These are phyloP conservation scores for Monilinia laxa DNA, from an alignment of 2,329 filamentous ascomycete species.

Conservation along the genomic window DNA sequence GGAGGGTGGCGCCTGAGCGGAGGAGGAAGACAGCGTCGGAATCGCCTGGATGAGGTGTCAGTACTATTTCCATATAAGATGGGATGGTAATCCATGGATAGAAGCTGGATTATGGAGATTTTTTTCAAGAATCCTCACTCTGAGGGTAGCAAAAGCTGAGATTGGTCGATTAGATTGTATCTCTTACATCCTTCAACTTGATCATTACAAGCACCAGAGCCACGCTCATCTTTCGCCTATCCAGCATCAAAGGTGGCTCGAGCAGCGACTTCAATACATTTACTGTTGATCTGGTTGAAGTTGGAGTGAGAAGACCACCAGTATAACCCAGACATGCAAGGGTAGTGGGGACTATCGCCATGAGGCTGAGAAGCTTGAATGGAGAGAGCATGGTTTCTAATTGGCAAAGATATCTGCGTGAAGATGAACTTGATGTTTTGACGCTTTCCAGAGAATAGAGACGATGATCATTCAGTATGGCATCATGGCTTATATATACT, in stretches of 20 bases:
- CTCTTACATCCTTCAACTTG: slow-evolving; percentile 4
- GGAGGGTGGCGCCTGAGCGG: not conserved
- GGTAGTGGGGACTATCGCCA: not conserved
- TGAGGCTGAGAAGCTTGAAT: not conserved
- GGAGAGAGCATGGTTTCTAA: not conserved
- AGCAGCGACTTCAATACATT: slow-evolving; percentile 1
- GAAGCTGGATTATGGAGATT: not conserved
- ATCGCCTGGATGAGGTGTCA: not conserved
- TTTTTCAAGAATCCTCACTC: not conserved
- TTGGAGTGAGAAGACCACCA: not conserved
- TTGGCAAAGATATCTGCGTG: not conserved
- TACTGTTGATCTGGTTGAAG: slow-evolving; percentile 12
- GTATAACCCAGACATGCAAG: slow-evolving; percentile 7
- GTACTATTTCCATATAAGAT: not conserved
- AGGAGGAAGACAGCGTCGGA: slow-evolving; percentile 3
- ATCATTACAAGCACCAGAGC: slow-evolving; percentile 1
- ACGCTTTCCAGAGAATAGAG: not conserved
- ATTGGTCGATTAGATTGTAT: not conserved
- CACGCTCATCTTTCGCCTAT: slow-evolving; percentile 6
- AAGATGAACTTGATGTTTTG: not conserved
- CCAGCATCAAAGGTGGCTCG: not conserved
- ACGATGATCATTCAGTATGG: not conserved
- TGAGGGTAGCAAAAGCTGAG: not conserved
- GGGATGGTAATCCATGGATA: not conserved
- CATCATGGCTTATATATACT: not conserved